Evolutionary conservation across 495 filamentous ascomycete species (phyloP).

Genomic region (Penicillium canariense): DNA sequence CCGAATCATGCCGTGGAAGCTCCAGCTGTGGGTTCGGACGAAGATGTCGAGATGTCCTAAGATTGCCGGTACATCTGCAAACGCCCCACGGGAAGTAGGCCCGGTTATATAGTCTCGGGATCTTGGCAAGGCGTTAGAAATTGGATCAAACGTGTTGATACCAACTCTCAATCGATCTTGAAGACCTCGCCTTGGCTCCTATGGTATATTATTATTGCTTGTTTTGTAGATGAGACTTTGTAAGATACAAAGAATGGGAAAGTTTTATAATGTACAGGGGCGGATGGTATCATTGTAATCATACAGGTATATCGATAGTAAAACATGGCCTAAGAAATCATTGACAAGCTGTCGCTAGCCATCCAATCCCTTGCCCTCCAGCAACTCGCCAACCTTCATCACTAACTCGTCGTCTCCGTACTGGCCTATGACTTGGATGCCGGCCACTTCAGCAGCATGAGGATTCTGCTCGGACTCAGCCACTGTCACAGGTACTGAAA

Average conservation of each 20-base stretch:
- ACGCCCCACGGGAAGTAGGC: no score
- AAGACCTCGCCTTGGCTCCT: background rate
- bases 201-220: background rate
- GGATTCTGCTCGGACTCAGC: constrained; percentile 22
- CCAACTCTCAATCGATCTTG: background rate
- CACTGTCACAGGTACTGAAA: constrained; percentile 70
- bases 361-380: constrained; percentile 28
- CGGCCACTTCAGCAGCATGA: constrained; percentile 47
- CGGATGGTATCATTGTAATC: constrained; percentile 14
- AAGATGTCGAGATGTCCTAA: constrained; percentile 45
- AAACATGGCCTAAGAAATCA: background rate
- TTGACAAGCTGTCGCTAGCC: background rate
- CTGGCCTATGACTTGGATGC: constrained; percentile 88
- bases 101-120: no score
- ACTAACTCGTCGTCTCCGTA: constrained; percentile 77
- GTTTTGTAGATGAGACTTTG: background rate
- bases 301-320: constrained; percentile 10
- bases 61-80: background rate
- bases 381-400: constrained; percentile 38
- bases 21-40: constrained; percentile 20
- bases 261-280: background rate
- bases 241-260: background rate
- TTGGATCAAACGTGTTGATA: background rate
- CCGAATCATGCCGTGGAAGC: constrained; percentile 25
- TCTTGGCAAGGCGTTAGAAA: background rate